phyloP scores from a whole-genome alignment of 352 stramenopile genomes.

The Elongisporangium undulatum region DNA sequence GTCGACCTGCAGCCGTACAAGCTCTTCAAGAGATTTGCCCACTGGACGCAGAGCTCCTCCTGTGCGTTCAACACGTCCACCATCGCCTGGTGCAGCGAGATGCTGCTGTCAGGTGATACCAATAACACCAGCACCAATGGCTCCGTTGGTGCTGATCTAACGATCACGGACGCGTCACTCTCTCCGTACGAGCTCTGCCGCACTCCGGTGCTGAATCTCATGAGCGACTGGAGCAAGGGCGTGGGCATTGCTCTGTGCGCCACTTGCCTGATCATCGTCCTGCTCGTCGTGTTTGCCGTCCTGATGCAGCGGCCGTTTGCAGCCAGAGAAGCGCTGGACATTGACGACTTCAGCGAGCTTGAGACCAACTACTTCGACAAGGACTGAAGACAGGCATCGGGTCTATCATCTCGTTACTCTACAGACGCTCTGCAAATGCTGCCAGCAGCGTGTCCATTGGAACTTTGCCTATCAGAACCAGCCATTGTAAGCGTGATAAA shows the following conservation, averaged over 20 bases:
- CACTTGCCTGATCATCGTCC: slow-evolving; percentile 5
- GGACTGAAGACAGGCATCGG: slow-evolving; percentile 17
- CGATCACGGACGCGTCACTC: background rate
- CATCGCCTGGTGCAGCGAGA: slow-evolving; percentile 1
- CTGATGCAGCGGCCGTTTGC: slow-evolving; percentile 3
- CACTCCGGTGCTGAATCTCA: slow-evolving; percentile 1
- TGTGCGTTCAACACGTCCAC: slow-evolving; percentile 7
- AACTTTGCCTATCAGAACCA: slow-evolving; percentile 19
- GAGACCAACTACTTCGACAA: slow-evolving; percentile 9
- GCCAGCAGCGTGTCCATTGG: slow-evolving; percentile 30
- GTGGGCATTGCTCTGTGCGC: slow-evolving; percentile 7
- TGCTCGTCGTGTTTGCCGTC: slow-evolving; percentile 3
- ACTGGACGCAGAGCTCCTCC: slow-evolving; percentile 3
- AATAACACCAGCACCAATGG: background rate
- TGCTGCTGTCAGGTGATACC: background rate
- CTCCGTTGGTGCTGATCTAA: background rate
- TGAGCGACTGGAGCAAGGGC: slow-evolving; percentile 4
- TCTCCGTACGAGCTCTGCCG: slow-evolving; percentile 8
- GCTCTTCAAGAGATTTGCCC: background rate
- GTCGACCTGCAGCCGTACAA: background rate
- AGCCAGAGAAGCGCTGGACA: slow-evolving; percentile 5
- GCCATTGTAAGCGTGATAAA: background rate
- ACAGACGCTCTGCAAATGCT: slow-evolving; percentile 14
- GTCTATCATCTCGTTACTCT: slow-evolving; percentile 5
- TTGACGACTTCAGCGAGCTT: slow-evolving; percentile 10